These are phyloP conservation scores for Blastobotrys robertii DNA, from an alignment of 805 yeast species.

Conservation along the genomic window DNA sequence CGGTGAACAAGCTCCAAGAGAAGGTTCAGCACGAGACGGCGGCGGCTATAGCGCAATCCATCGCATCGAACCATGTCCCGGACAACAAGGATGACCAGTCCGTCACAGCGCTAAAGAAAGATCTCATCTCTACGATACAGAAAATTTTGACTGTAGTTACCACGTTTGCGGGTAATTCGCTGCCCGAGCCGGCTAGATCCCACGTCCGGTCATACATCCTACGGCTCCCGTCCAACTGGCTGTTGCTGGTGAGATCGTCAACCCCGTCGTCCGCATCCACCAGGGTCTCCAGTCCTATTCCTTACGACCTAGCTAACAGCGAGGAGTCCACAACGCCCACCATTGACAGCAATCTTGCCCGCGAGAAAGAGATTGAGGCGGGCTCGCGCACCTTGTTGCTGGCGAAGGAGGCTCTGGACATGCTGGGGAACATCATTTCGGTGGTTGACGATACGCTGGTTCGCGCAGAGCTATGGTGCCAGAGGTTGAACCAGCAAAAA, in stretches of 20 bases:
- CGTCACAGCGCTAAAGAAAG: conserved; percentile 48
- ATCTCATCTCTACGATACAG: conserved; percentile 79
- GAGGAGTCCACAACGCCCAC: not conserved
- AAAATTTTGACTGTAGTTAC: conserved; percentile 81
- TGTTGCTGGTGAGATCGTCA: conserved; percentile 28
- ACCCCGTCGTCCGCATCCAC: not conserved
- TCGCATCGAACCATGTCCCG: conserved; percentile 28
- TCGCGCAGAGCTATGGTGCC: conserved; percentile 76
- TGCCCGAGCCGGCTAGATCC: conserved; percentile 70
- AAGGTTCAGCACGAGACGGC: conserved; percentile 34
- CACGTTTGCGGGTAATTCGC: conserved; percentile 65
- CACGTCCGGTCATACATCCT: conserved; percentile 73
- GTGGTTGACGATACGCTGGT: conserved; percentile 80
- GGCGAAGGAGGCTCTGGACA: conserved; percentile 83
- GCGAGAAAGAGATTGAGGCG: conserved; percentile 20
- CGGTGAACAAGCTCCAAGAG: conserved; percentile 56
- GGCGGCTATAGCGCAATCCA: conserved; percentile 17
- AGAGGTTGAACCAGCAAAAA: conserved; percentile 4
- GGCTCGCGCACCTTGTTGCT: conserved; percentile 69
- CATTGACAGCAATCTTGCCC: conserved; percentile 2
- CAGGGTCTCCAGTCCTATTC: conserved; percentile 4
- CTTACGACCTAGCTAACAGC: conserved; percentile 1
- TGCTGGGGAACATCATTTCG: conserved; percentile 71
- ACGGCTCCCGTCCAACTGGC: conserved; percentile 67
- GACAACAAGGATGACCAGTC: conserved; percentile 14